Percentiles rank a stretch among this genome's conserved stretches.
Evolutionary conservation across 2,329 filamentous ascomycete species (phyloP).

Genomic region (Trichoderma polysporum): DNA sequence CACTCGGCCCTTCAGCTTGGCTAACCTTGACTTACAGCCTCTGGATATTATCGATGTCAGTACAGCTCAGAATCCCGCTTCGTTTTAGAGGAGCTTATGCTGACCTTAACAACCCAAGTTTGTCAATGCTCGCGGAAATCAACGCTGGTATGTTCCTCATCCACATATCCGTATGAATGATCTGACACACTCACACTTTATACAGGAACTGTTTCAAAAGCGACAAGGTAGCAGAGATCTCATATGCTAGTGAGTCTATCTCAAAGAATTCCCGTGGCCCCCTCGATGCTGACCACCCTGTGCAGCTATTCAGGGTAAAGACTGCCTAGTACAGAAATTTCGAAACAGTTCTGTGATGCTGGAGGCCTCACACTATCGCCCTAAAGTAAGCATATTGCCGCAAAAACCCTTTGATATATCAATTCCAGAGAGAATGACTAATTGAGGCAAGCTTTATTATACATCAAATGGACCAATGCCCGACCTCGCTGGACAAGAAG

Average conservation of each 20-base stretch:
- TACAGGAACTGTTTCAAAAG: slow-evolving; percentile 76
- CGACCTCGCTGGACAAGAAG: slow-evolving; percentile 66
- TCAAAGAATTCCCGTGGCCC: not conserved
- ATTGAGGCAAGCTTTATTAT: slow-evolving; percentile 48
- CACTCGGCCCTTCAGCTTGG: not conserved
- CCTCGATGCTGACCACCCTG: slow-evolving; percentile 29
- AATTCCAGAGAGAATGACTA: not conserved
- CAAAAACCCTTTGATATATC: too few species aligned
- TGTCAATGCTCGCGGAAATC: slow-evolving; percentile 66
- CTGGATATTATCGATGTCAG: slow-evolving; percentile 70
- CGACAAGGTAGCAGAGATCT: slow-evolving; percentile 84
- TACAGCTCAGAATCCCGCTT: slow-evolving; percentile 15
- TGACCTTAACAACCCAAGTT: slow-evolving; percentile 52
- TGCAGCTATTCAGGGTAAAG: slow-evolving; percentile 83
- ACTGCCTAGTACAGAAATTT: slow-evolving; percentile 91
- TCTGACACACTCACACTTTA: not conserved
- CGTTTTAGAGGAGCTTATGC: not conserved
- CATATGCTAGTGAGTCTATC: slow-evolving; percentile 75
- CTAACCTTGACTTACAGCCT: slow-evolving; percentile 46
- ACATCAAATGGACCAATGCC: slow-evolving; percentile 49
- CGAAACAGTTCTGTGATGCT: slow-evolving; percentile 96
- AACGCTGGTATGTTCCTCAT: slow-evolving; percentile 58
- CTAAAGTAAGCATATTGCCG: slow-evolving; percentile 60
- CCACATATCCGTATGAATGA: not conserved
- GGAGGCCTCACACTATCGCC: slow-evolving; percentile 76